Percentiles rank a stretch among this genome's conserved stretches.
These are phyloP conservation scores for Colletotrichum sp. DNA, from an alignment of 2,329 filamentous ascomycete genomes.

Conservation along the genomic window DNA sequence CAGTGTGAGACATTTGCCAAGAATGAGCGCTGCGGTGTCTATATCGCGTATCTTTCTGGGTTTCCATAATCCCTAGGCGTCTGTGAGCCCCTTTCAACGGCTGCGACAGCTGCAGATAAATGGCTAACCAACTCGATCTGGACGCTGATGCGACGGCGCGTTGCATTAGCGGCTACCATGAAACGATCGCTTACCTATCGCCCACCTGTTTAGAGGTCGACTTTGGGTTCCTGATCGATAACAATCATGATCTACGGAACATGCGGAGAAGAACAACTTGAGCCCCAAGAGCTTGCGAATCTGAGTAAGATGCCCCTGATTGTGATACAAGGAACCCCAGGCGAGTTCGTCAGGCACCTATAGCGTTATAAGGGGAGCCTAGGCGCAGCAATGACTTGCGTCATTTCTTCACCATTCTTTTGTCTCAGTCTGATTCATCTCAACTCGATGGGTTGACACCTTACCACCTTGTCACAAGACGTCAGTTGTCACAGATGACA, in stretches of 20 bases:
- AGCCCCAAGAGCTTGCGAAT: background rate
- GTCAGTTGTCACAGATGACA: constrained; percentile 15
- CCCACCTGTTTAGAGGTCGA: background rate
- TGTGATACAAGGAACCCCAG: background rate
- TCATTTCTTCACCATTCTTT: background rate
- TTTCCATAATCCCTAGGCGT: background rate
- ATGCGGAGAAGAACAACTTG: background rate
- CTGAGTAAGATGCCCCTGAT: background rate
- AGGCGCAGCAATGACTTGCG: background rate
- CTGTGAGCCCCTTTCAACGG: background rate
- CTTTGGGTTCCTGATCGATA: background rate
- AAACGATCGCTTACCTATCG: background rate
- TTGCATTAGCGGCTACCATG: background rate
- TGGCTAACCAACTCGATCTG: background rate
- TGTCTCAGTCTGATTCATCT: constrained; percentile 18
- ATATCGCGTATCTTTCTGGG: background rate
- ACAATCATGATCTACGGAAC: background rate
- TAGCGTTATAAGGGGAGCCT: background rate
- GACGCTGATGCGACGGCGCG: background rate
- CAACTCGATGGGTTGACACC: background rate
- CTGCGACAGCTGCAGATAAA: background rate
- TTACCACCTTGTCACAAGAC: constrained; percentile 16
- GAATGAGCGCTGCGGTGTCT: background rate
- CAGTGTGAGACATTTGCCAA: background rate
- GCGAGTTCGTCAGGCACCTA: background rate